Conservation (phyloP, 768 basidiomycete species). For the Termitomyces sp. region DNA sequence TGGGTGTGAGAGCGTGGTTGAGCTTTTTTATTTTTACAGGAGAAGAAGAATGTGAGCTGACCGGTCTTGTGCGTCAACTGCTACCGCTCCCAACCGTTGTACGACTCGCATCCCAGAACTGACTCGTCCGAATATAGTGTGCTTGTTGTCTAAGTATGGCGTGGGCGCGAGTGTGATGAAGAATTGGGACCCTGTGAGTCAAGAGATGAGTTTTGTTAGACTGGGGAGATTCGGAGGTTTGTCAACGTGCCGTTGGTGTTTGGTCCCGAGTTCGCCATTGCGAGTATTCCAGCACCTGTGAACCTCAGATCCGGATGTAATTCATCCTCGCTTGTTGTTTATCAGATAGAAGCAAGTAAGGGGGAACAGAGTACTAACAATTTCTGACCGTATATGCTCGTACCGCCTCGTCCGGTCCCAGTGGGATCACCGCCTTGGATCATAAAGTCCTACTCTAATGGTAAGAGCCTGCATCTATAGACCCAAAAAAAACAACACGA, state of each 20-base stretch:
- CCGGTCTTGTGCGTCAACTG: constrained; percentile 86
- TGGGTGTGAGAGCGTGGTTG: background rate
- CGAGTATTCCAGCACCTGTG: constrained; percentile 93
- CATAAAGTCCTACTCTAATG: constrained; percentile 79
- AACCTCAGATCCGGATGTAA: constrained; percentile 88
- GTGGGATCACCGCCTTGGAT: constrained; percentile 95
- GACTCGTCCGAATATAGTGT: constrained; percentile 90
- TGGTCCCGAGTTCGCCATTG: constrained; percentile 97
- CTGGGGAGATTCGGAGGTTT: constrained; percentile 45
- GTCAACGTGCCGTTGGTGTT: constrained; percentile 67
- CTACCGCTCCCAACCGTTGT: constrained; percentile 87
- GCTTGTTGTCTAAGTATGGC: constrained; percentile 79
- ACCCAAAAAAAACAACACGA: constrained; percentile 16
- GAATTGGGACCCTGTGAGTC: constrained; percentile 83
- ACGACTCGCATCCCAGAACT: constrained; percentile 88
- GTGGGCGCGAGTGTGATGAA: constrained; percentile 85
- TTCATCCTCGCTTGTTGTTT: constrained; percentile 69
- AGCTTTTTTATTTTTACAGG: background rate
- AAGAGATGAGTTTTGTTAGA: constrained; percentile 16
- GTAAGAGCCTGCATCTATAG: background rate
- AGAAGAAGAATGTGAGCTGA: constrained; percentile 27
- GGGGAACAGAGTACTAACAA: constrained; percentile 49
- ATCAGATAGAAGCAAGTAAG: constrained; percentile 6
- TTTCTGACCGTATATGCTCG: constrained; percentile 84
- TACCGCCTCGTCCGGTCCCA: constrained; percentile 90